Conservation (phyloP, 169 alveolate genomes). For the Plasmodium relictum region DNA sequence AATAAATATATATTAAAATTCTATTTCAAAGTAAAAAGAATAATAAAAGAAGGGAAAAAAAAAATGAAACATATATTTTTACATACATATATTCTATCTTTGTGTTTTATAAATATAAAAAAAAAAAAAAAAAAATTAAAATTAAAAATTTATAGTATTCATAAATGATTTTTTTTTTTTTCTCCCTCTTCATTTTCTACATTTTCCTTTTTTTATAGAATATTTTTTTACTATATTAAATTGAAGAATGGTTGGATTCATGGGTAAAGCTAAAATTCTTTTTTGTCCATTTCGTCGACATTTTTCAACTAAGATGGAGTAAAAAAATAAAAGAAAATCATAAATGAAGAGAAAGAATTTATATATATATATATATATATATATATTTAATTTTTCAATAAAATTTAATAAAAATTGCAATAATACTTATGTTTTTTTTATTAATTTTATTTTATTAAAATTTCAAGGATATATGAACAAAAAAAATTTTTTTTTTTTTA, state of each 20-base stretch:
- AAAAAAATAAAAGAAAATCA: neutral
- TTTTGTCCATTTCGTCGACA: constrained; percentile 31
- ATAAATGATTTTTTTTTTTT: too few species aligned
- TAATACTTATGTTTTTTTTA: neutral
- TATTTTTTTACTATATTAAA: neutral
- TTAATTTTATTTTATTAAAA: neutral
- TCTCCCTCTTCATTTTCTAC: neutral
- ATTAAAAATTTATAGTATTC: neutral
- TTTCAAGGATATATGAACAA: neutral
- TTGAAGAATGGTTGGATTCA: constrained; percentile 25
- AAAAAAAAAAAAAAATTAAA: constrained; percentile 13
- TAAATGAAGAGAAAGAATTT: neutral
- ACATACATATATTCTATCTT: neutral
- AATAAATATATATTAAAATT: neutral
- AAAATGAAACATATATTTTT: neutral
- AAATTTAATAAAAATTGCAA: neutral
- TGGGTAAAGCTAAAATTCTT: constrained; percentile 14
- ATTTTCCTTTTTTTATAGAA: neutral
- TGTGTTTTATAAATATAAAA: too few species aligned
- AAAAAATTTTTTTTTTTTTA: constrained; percentile 5
- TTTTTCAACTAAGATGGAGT: constrained; percentile 68
- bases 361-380: neutral
- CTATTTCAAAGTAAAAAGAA: neutral
- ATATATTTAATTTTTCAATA: too few species aligned
- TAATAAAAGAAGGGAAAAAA: neutral